phyloP scores from a whole-genome alignment of 257 asterid genomes.

The Solanum sitiens region DNA sequence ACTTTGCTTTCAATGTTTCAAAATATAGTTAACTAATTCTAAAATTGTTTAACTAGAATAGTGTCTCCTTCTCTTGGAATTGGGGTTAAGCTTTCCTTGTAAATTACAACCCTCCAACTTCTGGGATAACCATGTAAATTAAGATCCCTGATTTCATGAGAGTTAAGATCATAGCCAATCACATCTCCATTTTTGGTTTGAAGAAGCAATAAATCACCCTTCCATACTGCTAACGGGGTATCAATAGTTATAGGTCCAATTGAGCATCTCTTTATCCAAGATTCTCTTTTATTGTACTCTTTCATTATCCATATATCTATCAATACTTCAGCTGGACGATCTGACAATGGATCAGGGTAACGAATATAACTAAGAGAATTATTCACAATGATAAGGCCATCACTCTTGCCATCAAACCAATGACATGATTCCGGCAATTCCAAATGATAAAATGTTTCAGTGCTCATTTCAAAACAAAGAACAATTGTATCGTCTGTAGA shows the following conservation, averaged over 20 bases:
- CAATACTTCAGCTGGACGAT: neutral
- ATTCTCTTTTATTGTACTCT: neutral
- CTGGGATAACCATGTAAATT: neutral
- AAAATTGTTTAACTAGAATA: neutral
- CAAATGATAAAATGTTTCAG: neutral
- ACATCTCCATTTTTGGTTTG: neutral
- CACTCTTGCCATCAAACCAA: neutral
- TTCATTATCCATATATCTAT: neutral
- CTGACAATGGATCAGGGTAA: neutral
- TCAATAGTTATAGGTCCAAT: neutral
- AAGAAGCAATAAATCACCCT: neutral
- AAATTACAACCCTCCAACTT: neutral
- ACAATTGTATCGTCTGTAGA: neutral
- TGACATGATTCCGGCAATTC: neutral
- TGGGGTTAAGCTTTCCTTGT: neutral
- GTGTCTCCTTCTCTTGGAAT: neutral
- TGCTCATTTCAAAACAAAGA: neutral
- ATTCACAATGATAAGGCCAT: neutral
- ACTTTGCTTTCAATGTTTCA: neutral
- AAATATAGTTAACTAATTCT: neutral
- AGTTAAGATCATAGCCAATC: neutral
- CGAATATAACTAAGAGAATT: neutral
- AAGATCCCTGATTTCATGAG: neutral
- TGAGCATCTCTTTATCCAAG: neutral
- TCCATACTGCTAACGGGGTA: neutral